Percentiles rank a stretch among this genome's conserved stretches.
phyloP scores from a whole-genome alignment of 805 yeast species.

The Priceomyces castillae region DNA sequence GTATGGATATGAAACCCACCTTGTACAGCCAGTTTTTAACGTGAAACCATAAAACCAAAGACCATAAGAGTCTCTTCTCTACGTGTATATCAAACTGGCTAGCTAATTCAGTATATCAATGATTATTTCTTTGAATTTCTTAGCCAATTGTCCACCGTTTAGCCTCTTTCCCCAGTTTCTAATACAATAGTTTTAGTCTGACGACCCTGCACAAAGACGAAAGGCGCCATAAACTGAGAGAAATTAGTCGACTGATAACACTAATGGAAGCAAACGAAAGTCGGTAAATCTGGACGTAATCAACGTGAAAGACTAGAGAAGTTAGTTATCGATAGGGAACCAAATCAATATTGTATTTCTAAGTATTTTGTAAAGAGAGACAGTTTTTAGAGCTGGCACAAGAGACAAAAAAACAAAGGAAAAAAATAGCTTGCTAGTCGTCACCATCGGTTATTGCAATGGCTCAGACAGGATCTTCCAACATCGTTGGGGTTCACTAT shows the following conservation, averaged over 20 bases:
- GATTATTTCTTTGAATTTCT: too few relatives aligned
- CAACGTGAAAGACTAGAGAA: background rate
- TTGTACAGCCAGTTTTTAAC: too few relatives aligned
- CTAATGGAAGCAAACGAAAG: background rate
- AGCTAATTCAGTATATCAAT: too few relatives aligned
- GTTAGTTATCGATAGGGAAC: background rate
- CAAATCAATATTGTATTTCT: background rate
- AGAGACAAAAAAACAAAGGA: background rate
- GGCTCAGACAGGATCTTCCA: conserved; percentile 46
- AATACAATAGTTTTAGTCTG: background rate
- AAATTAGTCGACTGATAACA: conserved; percentile 1
- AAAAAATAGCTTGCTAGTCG: background rate
- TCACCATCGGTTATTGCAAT: conserved; percentile 15
- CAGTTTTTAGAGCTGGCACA: background rate
- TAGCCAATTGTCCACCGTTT: too few relatives aligned
- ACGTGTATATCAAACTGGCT: too few relatives aligned
- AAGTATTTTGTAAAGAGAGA: background rate
- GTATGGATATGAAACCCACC: too few relatives aligned
- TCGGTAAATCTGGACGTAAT: background rate
- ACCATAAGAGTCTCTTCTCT: too few relatives aligned
- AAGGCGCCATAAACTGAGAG: background rate
- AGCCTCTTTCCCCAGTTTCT: background rate
- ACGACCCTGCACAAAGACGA: background rate
- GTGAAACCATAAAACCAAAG: too few relatives aligned
- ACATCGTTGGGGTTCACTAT: conserved; percentile 91